Evolutionary conservation across 805 yeast species (phyloP), one percentile per base, ranked within the genome.

Genomic region (Grigorovia transvaalensis): DNA sequence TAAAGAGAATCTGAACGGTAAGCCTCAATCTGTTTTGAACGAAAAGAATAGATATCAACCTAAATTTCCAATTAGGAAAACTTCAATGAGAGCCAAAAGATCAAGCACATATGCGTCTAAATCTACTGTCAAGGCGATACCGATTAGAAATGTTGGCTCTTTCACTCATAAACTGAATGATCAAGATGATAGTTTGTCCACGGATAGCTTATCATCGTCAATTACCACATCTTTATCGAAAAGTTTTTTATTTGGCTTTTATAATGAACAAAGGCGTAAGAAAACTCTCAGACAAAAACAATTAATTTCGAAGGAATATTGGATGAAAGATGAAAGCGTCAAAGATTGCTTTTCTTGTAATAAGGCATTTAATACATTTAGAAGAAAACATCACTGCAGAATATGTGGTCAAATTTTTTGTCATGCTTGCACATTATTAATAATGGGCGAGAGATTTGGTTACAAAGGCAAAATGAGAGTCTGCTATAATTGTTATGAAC

Each of bases 361-460:
- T 51, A 76, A 81, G 51, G 79, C 80, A 2, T 91, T 91, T 63
- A 79, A 85, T 0, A 85, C 97, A 0, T 90, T 89, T 69, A 72
- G 96, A 64, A 74, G 99, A 58, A 85, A 87, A 57, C 99, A 91
- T 64, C 99, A 91, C 67, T 91, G 99, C 63, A 73, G 99, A 50
- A 82, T 91, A 40, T 91, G 99, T 69, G 99, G 99, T 2, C 96
- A 90, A 66, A 90, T 91, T 48, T 91, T 90, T 63, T 91, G 99
- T 67, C 76, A 85, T 45, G 74, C 77, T 9, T 91, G 99, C 66
- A 88, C 96, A 0, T 70, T 78, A 2, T 77, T 88, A 60, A 70
- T 88, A 60, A 61, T 85, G 54, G 88, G 93, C 48, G 76, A 79
- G 49, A 74, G 74, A 65, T 74, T 87, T 72, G 77, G 81, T 44